A percentile compares a stretch with the other conserved stretches of the same genome.
Evolutionary conservation across 2,329 filamentous ascomycete genomes (phyloP).

Genomic region (Pseudocercospora pini-densiflorae): DNA sequence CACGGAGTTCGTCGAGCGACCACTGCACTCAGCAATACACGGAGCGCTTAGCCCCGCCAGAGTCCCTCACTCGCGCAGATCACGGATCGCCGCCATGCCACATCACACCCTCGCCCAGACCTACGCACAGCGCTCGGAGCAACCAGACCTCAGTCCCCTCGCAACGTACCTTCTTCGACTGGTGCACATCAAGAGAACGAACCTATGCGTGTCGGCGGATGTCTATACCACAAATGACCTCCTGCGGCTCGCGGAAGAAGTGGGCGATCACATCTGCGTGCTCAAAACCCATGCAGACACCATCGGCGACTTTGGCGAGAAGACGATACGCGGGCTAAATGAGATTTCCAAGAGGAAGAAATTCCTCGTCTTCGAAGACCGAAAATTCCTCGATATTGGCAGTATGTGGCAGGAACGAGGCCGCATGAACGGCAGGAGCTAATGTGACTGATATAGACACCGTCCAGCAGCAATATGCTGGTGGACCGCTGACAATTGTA

Average conservation of each 20-base stretch:
- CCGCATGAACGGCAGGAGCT: neutral
- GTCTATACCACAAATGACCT: conserved; percentile 61
- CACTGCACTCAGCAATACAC: neutral
- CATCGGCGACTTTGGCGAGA: conserved; percentile 63
- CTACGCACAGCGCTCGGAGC: conserved; percentile 52
- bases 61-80: conserved; percentile 2
- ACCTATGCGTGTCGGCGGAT: conserved; percentile 61
- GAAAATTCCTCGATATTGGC: conserved; percentile 62
- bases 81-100: conserved; percentile 20
- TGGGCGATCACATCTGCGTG: conserved; percentile 64
- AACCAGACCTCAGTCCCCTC: conserved; percentile 49
- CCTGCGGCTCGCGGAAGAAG: conserved; percentile 59
- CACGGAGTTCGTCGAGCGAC: neutral
- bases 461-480: conserved; percentile 59
- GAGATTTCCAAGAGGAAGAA: conserved; percentile 55
- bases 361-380: conserved; percentile 60
- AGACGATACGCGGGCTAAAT: conserved; percentile 55
- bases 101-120: conserved; percentile 49
- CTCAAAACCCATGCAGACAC: conserved; percentile 67
- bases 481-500: conserved; percentile 56
- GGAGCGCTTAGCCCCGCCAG: neutral
- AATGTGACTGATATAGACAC: conserved; percentile 46
- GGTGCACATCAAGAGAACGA: conserved; percentile 56
- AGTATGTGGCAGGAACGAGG: conserved; percentile 44
- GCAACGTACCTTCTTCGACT: conserved; percentile 55